phyloP scores from a whole-genome alignment of 2,329 filamentous ascomycete genomes.

The Boeremia exigua region DNA sequence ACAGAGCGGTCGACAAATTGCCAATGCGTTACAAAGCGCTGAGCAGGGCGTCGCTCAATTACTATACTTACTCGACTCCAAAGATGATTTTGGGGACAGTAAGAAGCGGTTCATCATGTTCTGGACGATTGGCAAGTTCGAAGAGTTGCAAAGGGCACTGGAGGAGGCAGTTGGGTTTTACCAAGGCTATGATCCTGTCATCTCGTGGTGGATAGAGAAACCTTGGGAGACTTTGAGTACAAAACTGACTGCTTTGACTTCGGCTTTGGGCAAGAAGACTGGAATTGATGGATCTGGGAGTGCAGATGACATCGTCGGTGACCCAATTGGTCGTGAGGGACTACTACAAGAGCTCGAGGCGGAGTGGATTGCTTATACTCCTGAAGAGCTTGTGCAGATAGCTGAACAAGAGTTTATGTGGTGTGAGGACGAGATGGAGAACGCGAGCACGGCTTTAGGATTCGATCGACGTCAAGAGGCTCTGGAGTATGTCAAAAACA shows the following conservation, averaged over 20 bases:
- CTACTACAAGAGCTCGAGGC: slow-evolving; percentile 60
- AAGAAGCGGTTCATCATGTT: slow-evolving; percentile 46
- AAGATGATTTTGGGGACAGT: not conserved
- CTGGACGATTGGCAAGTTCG: slow-evolving; percentile 54
- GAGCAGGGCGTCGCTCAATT: not conserved
- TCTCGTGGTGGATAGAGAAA: slow-evolving; percentile 62
- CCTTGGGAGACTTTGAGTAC: slow-evolving; percentile 53
- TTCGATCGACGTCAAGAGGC: slow-evolving; percentile 61
- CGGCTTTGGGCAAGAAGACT: slow-evolving; percentile 51
- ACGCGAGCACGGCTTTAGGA: slow-evolving; percentile 57
- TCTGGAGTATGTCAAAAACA: slow-evolving; percentile 62
- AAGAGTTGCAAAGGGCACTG: slow-evolving; percentile 51
- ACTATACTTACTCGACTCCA: not conserved
- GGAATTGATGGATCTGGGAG: slow-evolving; percentile 54
- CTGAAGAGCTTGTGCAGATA: slow-evolving; percentile 62
- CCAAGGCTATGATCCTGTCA: slow-evolving; percentile 61
- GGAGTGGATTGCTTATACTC: slow-evolving; percentile 65
- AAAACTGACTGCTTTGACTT: slow-evolving; percentile 46
- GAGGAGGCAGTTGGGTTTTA: slow-evolving; percentile 60
- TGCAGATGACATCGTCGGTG: slow-evolving; percentile 61
- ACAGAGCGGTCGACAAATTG: slow-evolving; percentile 4
- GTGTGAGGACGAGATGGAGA: slow-evolving; percentile 63
- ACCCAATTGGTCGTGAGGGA: slow-evolving; percentile 61
- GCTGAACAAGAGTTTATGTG: slow-evolving; percentile 60
- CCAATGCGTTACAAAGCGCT: slow-evolving; percentile 3